Percentiles rank a stretch among this genome's conserved stretches.
These are phyloP conservation scores for Rhodotorula sp. DNA, from an alignment of 1,284 basidiomycete genomes.

Conservation along the genomic window DNA sequence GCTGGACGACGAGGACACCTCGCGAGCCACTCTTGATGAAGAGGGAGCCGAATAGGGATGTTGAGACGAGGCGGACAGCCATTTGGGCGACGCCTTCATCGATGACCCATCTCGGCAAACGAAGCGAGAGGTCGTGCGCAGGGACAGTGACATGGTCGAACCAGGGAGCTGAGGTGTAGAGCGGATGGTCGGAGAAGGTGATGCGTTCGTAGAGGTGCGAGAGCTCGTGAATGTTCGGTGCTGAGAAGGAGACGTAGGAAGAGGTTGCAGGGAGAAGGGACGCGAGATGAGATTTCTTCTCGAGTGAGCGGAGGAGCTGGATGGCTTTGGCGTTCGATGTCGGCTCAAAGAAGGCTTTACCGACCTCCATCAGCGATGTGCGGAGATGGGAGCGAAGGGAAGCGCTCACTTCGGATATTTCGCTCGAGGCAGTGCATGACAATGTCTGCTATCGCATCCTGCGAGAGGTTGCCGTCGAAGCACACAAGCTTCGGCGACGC, in stretches of 20 bases:
- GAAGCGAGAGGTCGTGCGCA: slow-evolving; percentile 11
- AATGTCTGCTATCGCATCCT: slow-evolving; percentile 57
- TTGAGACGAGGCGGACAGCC: slow-evolving; percentile 55
- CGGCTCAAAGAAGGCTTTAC: slow-evolving; percentile 61
- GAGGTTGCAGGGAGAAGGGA: slow-evolving; percentile 28
- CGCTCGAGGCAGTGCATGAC: slow-evolving; percentile 53
- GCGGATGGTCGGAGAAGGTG: slow-evolving; percentile 49
- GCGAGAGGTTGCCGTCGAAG: slow-evolving; percentile 75
- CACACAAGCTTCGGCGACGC: slow-evolving; percentile 64
- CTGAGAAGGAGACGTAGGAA: slow-evolving; percentile 59
- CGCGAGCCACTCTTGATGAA: slow-evolving; percentile 75
- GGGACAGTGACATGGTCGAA: slow-evolving; percentile 48
- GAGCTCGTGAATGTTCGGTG: slow-evolving; percentile 78
- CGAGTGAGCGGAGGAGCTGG: slow-evolving; percentile 65
- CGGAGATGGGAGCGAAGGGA: background rate
- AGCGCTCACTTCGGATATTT: slow-evolving; percentile 57
- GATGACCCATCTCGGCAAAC: slow-evolving; percentile 24
- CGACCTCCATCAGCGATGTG: background rate
- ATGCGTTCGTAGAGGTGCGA: slow-evolving; percentile 60
- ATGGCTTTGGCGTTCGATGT: slow-evolving; percentile 79
- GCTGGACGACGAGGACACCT: slow-evolving; percentile 50
- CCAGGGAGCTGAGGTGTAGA: slow-evolving; percentile 60
- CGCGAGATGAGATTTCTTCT: slow-evolving; percentile 40
- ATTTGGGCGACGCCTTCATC: slow-evolving; percentile 68
- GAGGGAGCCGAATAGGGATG: slow-evolving; percentile 59